Percentiles rank a stretch among this genome's conserved stretches.
Evolutionary conservation across 805 yeast species (phyloP).

Genomic region (Wickerhamiella kurtzmanii): DNA sequence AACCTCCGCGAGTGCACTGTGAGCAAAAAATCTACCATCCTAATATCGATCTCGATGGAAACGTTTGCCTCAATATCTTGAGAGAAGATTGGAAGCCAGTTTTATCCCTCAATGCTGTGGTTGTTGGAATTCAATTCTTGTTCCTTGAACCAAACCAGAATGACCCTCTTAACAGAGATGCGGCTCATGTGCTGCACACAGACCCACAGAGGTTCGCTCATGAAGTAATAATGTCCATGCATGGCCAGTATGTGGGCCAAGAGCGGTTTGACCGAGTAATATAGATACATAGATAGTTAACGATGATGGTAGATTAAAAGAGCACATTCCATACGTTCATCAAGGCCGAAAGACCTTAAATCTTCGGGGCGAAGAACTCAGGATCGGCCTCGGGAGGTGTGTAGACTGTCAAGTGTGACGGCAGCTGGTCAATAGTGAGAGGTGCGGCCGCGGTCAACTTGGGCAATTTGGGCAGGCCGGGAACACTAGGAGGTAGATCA

Average conservation of each 20-base stretch:
- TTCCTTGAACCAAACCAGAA: slow-evolving; percentile 83
- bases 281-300: slow-evolving; percentile 1
- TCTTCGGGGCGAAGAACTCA: not conserved
- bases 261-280: slow-evolving; percentile 50
- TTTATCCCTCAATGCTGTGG: slow-evolving; percentile 60
- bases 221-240: slow-evolving; percentile 52
- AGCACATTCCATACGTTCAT: not conserved
- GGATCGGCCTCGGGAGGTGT: not conserved
- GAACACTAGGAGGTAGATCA: not conserved
- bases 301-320: not conserved
- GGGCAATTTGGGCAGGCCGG: too few species aligned
- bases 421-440: not conserved
- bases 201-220: slow-evolving; percentile 37
- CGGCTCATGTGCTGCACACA: slow-evolving; percentile 44
- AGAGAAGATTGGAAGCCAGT: slow-evolving; percentile 97
- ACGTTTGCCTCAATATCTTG: slow-evolving; percentile 78
- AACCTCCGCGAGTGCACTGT: slow-evolving; percentile 77
- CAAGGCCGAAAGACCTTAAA: slow-evolving; percentile 4
- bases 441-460: too few species aligned
- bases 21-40: slow-evolving; percentile 74
- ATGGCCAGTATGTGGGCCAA: slow-evolving; percentile 51
- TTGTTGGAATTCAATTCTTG: slow-evolving; percentile 73
- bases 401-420: not conserved
- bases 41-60: slow-evolving; percentile 80
- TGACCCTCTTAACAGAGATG: slow-evolving; percentile 87